These are phyloP conservation scores for Chrysopogon serrulatus DNA, from an alignment of 176 grass and related monocot genomes.

Conservation along the genomic window DNA sequence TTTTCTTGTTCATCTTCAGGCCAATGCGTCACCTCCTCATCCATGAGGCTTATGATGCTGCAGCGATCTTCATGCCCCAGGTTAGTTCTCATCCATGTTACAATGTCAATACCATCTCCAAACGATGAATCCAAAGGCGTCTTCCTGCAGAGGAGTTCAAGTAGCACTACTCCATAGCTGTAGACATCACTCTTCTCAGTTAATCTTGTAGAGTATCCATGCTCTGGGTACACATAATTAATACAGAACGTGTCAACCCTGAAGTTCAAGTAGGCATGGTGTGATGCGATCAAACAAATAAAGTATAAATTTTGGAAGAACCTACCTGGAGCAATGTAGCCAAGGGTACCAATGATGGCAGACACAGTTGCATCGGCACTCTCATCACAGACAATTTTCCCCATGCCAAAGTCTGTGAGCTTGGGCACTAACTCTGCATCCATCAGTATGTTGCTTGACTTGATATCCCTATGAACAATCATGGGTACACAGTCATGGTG, in stretches of 20 bases:
- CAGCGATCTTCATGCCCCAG: constrained; percentile 6
- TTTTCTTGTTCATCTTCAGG: constrained; percentile 36
- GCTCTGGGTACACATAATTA: constrained; percentile 39
- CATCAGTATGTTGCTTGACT: constrained; percentile 59
- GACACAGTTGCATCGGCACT: constrained; percentile 36
- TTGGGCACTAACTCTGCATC: constrained; percentile 55
- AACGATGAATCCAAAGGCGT: constrained; percentile 54
- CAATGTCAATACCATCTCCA: constrained; percentile 51
- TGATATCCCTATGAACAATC: constrained; percentile 65
- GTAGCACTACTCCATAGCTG: constrained; percentile 69
- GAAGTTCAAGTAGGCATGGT: background rate
- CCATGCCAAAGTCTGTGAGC: constrained; percentile 60
- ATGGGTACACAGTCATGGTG: constrained; percentile 68
- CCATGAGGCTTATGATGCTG: constrained; percentile 24
- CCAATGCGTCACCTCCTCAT: constrained; percentile 55
- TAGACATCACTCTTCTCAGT: constrained; percentile 70
- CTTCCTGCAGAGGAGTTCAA: constrained; percentile 63
- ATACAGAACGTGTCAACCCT: background rate
- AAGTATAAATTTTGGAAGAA: background rate
- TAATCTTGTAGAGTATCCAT: constrained; percentile 46
- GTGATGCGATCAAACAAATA: background rate
- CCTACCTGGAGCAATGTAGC: constrained; percentile 75
- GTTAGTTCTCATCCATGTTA: constrained; percentile 51
- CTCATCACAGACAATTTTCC: constrained; percentile 22
- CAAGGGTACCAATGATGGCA: constrained; percentile 53